Conservation (phyloP, 1,284 basidiomycete genomes). For the Trichosporon asahii region DNA sequence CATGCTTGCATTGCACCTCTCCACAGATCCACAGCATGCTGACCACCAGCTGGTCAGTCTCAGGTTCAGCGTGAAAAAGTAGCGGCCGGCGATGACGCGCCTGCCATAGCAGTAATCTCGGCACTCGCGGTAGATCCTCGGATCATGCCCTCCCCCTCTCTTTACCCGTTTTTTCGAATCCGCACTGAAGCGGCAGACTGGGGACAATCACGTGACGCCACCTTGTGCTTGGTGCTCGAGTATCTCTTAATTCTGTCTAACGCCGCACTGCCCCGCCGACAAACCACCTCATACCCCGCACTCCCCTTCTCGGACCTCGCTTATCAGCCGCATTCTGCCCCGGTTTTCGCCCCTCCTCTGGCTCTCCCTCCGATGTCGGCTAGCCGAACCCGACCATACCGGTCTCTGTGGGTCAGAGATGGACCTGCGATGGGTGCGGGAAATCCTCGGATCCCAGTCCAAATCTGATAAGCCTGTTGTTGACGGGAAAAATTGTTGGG, state of each 20-base stretch:
- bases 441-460: neutral
- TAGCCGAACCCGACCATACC: neutral
- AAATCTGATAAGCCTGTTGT: neutral
- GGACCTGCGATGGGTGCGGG: neutral
- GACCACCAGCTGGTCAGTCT: too few relatives aligned
- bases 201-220: neutral
- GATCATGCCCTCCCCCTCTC: neutral
- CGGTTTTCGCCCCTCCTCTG: too few relatives aligned
- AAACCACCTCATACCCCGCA: too few relatives aligned
- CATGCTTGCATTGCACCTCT: too few relatives aligned
- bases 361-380: too few relatives aligned
- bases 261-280: neutral
- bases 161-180: neutral
- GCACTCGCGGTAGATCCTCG: neutral
- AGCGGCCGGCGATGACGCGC: neutral
- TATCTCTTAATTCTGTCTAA: neutral
- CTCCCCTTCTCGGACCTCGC: neutral
- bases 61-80: too few relatives aligned
- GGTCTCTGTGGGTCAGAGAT: neutral
- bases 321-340: neutral
- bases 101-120: neutral
- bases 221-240: too few relatives aligned
- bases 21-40: too few relatives aligned
- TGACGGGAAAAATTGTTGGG: neutral
- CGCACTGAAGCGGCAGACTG: neutral